Base-by-base conservation (phyloP, 148 eudicot genomes). In the Rhododendron mucronatum region DNA sequence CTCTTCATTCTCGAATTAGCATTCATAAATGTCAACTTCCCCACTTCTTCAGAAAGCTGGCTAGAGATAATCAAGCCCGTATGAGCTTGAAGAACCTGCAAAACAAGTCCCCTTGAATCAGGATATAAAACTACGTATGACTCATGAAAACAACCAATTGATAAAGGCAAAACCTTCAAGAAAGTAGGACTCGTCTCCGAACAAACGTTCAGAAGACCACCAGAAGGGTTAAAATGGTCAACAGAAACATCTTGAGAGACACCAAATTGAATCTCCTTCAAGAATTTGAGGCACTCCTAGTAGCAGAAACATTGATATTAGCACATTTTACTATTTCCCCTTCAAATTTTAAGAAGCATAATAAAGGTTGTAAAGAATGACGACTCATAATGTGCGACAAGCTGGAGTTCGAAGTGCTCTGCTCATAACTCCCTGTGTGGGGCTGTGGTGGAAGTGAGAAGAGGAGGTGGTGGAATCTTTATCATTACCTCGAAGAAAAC, bases 41-140 rank as follows among this genome's bases (percentile, higher is more conserved):
- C 98, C 87, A 97, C 84, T 90, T 95, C 99, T 80, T 93, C 92
- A 39, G 89, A 91, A 81, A 92, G 93, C 85, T 87, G 87, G 84
- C 89, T 87, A 53, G 95, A 90, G 39, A 89, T 78, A 85, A 93
- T 37, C 71, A 89, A 75, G 83, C 87, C 87, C n/a, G 88, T 82
- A 89, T 95, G 90, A 88, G 94, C 91, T 89, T 95, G 95, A 88
- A 97, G 98, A 85, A 91, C 93, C 99, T 95, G 91, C 84, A 91
- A 85, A 84, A 88, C 90, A 50, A 79, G 77, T 47, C n/a, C 10
- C 16, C 16, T 3, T 16, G 33, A 84, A 5, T 45, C 71, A 21
- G 44, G 28, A 9, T 44, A 83, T 30, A 20, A 44, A 80, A 37
- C 23, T 10, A 23, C 61, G 37, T 73, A 39, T 39, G n/a, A 76